These are phyloP conservation scores for Saturnispora dispora DNA, from an alignment of 805 yeast genomes.

Conservation along the genomic window DNA sequence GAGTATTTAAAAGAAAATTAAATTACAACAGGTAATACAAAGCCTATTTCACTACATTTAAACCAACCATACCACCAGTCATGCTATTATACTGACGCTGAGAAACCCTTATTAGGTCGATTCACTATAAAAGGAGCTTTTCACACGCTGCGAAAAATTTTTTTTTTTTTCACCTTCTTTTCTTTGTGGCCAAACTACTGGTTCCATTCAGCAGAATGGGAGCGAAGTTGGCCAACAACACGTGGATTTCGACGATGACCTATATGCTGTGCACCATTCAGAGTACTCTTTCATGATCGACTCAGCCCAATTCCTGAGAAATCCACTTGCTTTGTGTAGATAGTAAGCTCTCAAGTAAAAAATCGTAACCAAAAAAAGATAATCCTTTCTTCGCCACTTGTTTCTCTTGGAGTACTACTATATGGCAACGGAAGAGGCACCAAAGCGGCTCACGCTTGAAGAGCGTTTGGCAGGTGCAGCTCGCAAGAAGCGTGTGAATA, in stretches of 20 bases:
- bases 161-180: background rate
- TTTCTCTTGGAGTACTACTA: background rate
- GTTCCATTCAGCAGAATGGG: background rate
- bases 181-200: background rate
- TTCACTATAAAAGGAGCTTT: background rate
- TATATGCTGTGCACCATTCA: constrained; percentile 11
- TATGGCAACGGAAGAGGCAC: background rate
- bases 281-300: constrained; percentile 11
- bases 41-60: background rate
- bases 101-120: background rate
- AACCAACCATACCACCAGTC: background rate
- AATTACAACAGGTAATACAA: too few relatives aligned
- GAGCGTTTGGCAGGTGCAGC: constrained; percentile 84
- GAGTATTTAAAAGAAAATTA: too few relatives aligned
- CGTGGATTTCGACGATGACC: constrained; percentile 8
- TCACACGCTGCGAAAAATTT: background rate
- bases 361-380: background rate
- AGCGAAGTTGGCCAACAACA: background rate
- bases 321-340: background rate
- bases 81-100: background rate
- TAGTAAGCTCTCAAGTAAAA: background rate
- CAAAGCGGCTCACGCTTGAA: constrained; percentile 64
- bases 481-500: constrained; percentile 18
- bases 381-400: background rate
- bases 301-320: constrained; percentile 10